Base-by-base conservation (phyloP, 2,329 filamentous ascomycete genomes). In the Trichoderma oligosporum region DNA sequence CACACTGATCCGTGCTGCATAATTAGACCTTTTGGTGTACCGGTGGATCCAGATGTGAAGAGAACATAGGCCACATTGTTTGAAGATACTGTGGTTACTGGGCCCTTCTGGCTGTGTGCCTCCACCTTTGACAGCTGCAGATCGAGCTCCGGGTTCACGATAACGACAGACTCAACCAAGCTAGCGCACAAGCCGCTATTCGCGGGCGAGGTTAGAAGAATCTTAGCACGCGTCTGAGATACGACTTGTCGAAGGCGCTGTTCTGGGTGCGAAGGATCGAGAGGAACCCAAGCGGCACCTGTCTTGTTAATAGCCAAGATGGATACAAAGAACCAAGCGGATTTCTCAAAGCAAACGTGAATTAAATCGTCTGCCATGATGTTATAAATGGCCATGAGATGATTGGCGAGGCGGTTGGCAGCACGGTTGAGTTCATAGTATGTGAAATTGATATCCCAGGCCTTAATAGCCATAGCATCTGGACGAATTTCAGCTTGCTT, bases 371-470 rank as follows among this genome's bases (percentile, higher is more conserved):
- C 58, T 16, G 38, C n/a, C 14, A 27, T 29, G 16, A 74, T 61
- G 4, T 36, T 35, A 12, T 42, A 41, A 7, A 1, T 41, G 2
- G 41, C 22, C n/a, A 51, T 41, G 1, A 64, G 60, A 18, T 61
- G 39, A 24, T 41, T 29, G 1, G 62, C 60, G 11, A 64, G 60
- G 8, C 51, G 48, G 14, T 57, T 59, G 1, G 57, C 31, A 22
- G 56, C 54, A 8, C 39, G 12, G 16, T 63, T 45, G 7, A 76
- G 63, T 29, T 77, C 68, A 35, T 63, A 47, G 57, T 76, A 77
- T 4, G 73, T 75, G 70, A 71, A 42, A 62, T 57, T 14, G 71
- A 73, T 57, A 20, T 61, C 59, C 56, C 56, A 61, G 2, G 56
- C 39, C 4, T 25, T 29, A 11, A 59, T 57, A 7, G 57, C 57